Evolutionary conservation across 768 basidiomycete species (phyloP).

Genomic region (Rhizopogon vulgaris): DNA sequence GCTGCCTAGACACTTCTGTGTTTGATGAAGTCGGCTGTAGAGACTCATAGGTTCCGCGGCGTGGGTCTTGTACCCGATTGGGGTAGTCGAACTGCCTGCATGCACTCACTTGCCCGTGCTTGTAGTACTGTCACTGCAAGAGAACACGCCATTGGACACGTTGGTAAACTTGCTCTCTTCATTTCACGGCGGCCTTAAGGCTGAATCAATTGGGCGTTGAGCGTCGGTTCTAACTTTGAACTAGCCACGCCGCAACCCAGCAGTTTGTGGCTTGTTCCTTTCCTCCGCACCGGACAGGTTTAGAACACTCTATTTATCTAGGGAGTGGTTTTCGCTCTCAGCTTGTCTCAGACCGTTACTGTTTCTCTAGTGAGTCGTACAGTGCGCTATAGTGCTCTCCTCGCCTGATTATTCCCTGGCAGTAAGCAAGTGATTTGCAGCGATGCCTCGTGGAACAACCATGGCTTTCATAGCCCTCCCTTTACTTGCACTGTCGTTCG

Average conservation of each 20-base stretch:
- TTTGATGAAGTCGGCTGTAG: too few species aligned
- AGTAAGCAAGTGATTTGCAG: neutral
- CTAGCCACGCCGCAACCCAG: neutral
- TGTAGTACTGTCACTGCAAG: neutral
- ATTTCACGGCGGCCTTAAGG: neutral
- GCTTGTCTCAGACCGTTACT: neutral
- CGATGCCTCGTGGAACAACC: slow-evolving; percentile 20
- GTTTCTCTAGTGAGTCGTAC: neutral
- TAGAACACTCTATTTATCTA: neutral
- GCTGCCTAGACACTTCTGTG: neutral
- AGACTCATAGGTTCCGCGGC: too few species aligned
- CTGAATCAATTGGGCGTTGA: neutral
- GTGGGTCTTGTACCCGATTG: too few species aligned
- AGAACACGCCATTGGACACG: neutral
- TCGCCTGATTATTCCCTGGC: neutral
- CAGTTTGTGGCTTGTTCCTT: neutral
- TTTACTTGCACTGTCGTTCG: slow-evolving; percentile 23
- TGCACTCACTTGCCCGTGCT: too few species aligned
- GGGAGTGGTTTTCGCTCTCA: neutral
- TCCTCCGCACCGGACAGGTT: neutral
- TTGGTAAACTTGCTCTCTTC: neutral
- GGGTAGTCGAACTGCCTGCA: too few species aligned
- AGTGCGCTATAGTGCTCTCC: neutral
- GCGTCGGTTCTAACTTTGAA: neutral
- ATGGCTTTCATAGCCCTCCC: slow-evolving; percentile 15